Percentiles rank a stretch among this genome's conserved stretches.
These are phyloP conservation scores for Lyophyllum shimeji DNA, from an alignment of 768 basidiomycete species.

Conservation along the genomic window DNA sequence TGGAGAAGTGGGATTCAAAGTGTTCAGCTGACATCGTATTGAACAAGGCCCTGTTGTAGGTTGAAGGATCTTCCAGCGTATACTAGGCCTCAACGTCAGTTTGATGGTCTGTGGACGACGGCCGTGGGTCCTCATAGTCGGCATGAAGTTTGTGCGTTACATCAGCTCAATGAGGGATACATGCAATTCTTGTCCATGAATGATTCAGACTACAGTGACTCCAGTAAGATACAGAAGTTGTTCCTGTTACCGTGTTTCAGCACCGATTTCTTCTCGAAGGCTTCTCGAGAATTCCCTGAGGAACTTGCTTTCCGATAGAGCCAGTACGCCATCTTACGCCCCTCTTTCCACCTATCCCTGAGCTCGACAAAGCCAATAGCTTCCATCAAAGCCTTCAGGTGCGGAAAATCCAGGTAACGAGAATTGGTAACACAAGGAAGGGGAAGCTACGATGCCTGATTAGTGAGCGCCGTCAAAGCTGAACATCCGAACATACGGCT, in stretches of 20 bases:
- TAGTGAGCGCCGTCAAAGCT: background rate
- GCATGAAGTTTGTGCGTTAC: background rate
- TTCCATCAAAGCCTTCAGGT: conserved; percentile 56
- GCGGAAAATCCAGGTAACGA: conserved; percentile 69
- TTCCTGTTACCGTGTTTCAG: conserved; percentile 73
- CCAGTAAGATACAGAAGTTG: conserved; percentile 66
- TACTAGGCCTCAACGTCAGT: background rate
- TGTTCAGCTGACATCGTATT: no score
- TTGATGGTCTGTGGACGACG: background rate
- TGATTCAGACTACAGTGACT: background rate
- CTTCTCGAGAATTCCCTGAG: conserved; percentile 6
- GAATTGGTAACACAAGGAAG: conserved; percentile 85
- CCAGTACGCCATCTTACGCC: conserved; percentile 89
- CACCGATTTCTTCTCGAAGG: conserved; percentile 54
- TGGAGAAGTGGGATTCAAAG: background rate
- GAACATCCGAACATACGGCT: conserved; percentile 46
- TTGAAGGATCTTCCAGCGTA: background rate
- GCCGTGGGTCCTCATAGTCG: background rate
- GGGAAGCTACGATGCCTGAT: conserved; percentile 60
- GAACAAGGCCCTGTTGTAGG: background rate
- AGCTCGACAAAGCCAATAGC: conserved; percentile 64
- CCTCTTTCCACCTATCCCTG: conserved; percentile 57
- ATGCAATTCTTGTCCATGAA: background rate
- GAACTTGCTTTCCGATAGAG: conserved; percentile 55
- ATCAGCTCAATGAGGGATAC: background rate